phyloP scores from a whole-genome alignment of 345 rosid genomes.

The Brassica nigra region DNA sequence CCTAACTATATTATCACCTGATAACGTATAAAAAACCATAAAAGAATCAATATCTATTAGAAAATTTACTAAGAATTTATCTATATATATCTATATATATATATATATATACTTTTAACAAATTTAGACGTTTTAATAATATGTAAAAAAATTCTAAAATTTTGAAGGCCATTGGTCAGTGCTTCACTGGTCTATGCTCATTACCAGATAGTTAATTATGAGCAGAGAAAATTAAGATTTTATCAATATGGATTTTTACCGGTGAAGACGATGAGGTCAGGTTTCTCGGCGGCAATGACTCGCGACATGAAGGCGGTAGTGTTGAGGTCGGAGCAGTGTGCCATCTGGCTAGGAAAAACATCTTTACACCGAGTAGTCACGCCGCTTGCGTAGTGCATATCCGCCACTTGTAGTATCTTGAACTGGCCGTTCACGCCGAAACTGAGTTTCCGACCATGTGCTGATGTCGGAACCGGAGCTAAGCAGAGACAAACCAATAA shows the following conservation, averaged over 20 bases:
- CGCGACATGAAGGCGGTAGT: constrained; percentile 70
- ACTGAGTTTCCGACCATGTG: constrained; percentile 47
- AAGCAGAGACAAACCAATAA: constrained; percentile 27
- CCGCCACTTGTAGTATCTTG: constrained; percentile 90
- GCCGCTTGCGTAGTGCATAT: constrained; percentile 89
- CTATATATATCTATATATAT: too few relatives aligned
- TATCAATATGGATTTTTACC: constrained; percentile 44
- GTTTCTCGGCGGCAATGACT: constrained; percentile 83
- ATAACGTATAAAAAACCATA: not conserved
- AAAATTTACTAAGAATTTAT: too few relatives aligned
- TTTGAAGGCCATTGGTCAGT: too few relatives aligned
- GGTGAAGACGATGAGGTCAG: constrained; percentile 85
- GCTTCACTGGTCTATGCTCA: too few relatives aligned
- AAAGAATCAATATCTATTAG: not conserved
- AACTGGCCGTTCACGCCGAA: constrained; percentile 62
- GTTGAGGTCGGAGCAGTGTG: constrained; percentile 82
- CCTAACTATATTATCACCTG: constrained; percentile 87
- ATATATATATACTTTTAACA: too few relatives aligned
- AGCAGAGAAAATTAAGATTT: not conserved
- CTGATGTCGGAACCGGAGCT: constrained; percentile 21
- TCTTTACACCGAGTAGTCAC: constrained; percentile 56
- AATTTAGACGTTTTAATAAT: too few relatives aligned
- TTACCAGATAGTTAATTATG: too few relatives aligned
- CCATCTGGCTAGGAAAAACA: constrained; percentile 53
- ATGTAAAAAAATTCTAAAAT: too few relatives aligned